These are phyloP conservation scores for Anisodus tanguticus DNA, from an alignment of 257 asterid genomes.

Conservation along the genomic window DNA sequence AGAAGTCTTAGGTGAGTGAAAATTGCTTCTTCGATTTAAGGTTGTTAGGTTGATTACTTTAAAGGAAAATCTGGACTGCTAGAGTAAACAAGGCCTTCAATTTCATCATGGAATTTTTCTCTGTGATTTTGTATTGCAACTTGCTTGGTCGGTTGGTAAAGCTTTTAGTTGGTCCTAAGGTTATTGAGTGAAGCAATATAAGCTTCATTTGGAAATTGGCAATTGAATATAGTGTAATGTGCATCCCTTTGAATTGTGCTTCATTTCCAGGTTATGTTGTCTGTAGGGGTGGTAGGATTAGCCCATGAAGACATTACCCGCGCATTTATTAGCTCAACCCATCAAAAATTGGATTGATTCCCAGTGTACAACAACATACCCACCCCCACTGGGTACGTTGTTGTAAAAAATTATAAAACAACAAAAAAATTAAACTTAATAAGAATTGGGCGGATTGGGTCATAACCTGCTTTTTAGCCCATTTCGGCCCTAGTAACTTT, in stretches of 20 bases:
- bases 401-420: no score
- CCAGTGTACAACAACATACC: no score
- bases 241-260: conserved; percentile 1
- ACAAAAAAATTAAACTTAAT: no score
- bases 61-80: background rate
- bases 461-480: no score
- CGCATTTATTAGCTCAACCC: no score
- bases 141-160: conserved; percentile 14
- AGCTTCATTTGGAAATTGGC: conserved; percentile 5
- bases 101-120: background rate
- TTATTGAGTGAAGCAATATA: conserved; percentile 15
- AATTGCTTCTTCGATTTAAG: background rate
- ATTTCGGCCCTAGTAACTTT: no score
- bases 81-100: background rate
- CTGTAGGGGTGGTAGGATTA: background rate
- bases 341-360: no score
- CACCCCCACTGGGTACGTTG: no score
- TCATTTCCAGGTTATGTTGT: background rate
- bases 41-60: background rate
- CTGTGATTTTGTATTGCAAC: background rate
- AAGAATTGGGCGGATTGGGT: no score
- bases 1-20: conserved; percentile 11
- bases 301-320: no score
- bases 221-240: background rate
- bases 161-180: background rate